Conservation (phyloP, 495 filamentous ascomycete genomes). For the Pseudevernia furfuracea region DNA sequence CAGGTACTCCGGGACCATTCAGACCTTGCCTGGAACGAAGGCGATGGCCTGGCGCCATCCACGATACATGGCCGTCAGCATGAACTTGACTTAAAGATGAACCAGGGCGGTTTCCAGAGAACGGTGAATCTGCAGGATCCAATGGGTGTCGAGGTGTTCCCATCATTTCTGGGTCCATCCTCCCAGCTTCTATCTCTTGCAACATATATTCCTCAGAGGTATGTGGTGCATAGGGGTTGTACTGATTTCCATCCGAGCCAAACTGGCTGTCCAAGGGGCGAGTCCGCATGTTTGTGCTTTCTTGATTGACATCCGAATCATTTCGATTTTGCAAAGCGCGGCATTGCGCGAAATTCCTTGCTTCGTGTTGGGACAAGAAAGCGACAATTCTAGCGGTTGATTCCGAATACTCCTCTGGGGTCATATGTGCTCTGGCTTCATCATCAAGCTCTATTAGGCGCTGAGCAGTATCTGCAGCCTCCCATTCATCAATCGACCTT, state of each 20-base stretch:
- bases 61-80: background rate
- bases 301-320: background rate
- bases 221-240: constrained; percentile 3
- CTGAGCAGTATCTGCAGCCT: background rate
- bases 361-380: background rate
- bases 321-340: background rate
- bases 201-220: background rate
- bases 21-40: background rate
- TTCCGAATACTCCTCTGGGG: background rate
- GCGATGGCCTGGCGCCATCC: background rate
- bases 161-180: background rate
- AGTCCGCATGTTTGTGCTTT: background rate
- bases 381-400: background rate
- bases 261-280: background rate
- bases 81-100: background rate
- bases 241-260: constrained; percentile 5
- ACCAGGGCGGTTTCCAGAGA: background rate
- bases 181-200: constrained; percentile 4
- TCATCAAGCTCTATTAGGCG: background rate
- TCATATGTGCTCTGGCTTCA: background rate
- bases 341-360: background rate
- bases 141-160: background rate
- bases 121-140: background rate
- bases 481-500: background rate
- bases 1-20: background rate